Evolutionary conservation across 225 moss, liverwort and hornwort species (phyloP), one percentile per base, ranked within the genome.

Genomic region (Pseudoscleropodium purum): DNA sequence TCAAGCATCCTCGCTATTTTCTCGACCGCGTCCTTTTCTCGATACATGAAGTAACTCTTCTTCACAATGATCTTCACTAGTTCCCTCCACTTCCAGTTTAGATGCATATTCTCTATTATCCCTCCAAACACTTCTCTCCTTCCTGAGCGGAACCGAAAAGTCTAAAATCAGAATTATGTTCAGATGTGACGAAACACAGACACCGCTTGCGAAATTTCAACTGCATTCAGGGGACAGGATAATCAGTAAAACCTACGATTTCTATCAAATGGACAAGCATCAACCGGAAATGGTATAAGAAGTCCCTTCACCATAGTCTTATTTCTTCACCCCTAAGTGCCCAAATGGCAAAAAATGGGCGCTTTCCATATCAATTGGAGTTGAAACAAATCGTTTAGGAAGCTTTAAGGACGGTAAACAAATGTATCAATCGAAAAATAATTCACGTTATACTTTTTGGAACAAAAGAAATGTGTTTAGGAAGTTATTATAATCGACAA

Each of bases 31-130:
- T 91, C 87, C 86, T 89, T 92, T 60, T 94, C 92, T 68, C 91
- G 93, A 69, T 91, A 93, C 93, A 93, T 93, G 77, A 93, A 93
- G 90, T 91, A 93, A 72, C 93, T 91, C 81, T 63, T 95, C 88
- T 97, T 99, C 86, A 95, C 95, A 47, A 99, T 91, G 9, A 99
- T 91, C 92, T 99, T 97, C 79, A 99, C 99, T 26, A 99, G 90
- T 59, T 97, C 95, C 90, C 99, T 95, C 94, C 97, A 97, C 91
- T 99, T 99, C 99, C 99, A 99, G 91, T 95, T 94, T 13, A 99
- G 86, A 94, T 99, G 99, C 97, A 99, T 99, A 80, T 99, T 99
- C 91, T 99, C 99, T 47, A 99, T 92, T 54, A 94, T 91, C 65
- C 99, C 99, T 86, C 96, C 97, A 83, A 97, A 99, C 29, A 99